Conservation (phyloP, 2,329 filamentous ascomycete genomes). For the Alternaria viburni region DNA sequence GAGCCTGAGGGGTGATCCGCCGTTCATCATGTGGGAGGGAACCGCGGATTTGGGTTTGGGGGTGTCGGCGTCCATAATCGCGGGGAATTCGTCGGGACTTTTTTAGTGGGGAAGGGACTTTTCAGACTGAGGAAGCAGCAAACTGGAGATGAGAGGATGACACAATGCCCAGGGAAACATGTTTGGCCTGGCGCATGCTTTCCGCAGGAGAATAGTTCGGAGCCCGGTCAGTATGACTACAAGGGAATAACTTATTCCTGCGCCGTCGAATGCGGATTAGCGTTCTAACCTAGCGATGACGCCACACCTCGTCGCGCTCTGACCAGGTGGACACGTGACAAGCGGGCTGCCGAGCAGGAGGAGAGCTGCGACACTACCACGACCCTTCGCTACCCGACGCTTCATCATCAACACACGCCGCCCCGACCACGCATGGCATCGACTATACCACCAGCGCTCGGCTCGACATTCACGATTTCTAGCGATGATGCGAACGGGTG, state of each 20-base stretch:
- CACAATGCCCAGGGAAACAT: constrained; percentile 15
- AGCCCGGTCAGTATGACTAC: constrained; percentile 20
- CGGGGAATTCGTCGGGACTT: constrained; percentile 8
- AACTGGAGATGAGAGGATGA: constrained; percentile 11
- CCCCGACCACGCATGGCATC: neutral
- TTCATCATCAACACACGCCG: constrained; percentile 2
- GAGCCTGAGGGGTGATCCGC: constrained; percentile 57
- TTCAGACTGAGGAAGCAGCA: neutral
- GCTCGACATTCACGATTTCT: neutral
- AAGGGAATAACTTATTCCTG: constrained; percentile 20
- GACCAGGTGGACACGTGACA: constrained; percentile 6
- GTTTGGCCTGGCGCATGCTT: constrained; percentile 24
- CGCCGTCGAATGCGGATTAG: constrained; percentile 20
- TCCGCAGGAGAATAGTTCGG: constrained; percentile 2
- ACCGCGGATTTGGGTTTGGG: constrained; percentile 59
- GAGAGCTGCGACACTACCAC: neutral
- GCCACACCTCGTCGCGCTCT: neutral
- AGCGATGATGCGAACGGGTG: constrained; percentile 8
- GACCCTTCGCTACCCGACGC: constrained; percentile 1
- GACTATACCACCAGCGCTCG: neutral
- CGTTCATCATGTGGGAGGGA: constrained; percentile 64
- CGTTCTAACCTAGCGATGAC: constrained; percentile 11
- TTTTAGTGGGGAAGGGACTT: neutral
- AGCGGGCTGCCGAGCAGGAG: neutral
- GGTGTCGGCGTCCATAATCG: constrained; percentile 52